These are phyloP conservation scores for Bathelium albidoporum DNA, from an alignment of 495 filamentous ascomycete genomes.

Conservation along the genomic window DNA sequence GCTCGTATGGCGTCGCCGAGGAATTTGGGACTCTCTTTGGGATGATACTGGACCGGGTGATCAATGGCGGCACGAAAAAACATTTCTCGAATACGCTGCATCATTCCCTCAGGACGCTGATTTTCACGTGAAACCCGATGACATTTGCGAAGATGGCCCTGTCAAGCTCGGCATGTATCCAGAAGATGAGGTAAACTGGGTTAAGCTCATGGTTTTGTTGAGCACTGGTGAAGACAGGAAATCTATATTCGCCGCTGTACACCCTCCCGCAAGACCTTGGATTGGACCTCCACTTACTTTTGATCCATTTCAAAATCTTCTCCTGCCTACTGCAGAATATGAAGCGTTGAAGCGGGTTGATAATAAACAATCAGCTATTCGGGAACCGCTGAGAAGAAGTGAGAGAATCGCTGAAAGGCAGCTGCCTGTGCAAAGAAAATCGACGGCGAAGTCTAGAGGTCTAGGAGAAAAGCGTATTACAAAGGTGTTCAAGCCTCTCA, in stretches of 20 bases:
- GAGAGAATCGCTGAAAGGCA: not conserved
- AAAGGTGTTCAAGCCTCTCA: not conserved
- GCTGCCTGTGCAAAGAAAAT: not conserved
- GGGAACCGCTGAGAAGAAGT: not conserved
- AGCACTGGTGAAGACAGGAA: not conserved
- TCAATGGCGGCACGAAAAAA: not conserved
- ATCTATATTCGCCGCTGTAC: not conserved
- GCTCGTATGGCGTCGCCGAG: not conserved
- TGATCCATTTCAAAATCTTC: not conserved
- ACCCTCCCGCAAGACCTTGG: not conserved
- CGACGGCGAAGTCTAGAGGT: not conserved
- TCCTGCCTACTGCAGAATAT: not conserved
- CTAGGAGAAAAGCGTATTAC: not conserved
- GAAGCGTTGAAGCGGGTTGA: not conserved
- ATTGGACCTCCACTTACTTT: not conserved
- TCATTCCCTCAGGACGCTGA: not conserved
- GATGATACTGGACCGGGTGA: not conserved
- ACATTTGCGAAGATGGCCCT: not conserved
- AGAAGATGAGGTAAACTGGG: not conserved
- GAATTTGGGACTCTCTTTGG: slow-evolving; percentile 3
- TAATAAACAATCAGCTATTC: not conserved
- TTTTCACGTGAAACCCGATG: not conserved
- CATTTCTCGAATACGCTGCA: not conserved
- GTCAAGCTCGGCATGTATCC: not conserved
- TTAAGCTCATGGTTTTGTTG: not conserved